Base-by-base conservation (phyloP, 768 basidiomycete genomes). In the Trametes sanguinea region DNA sequence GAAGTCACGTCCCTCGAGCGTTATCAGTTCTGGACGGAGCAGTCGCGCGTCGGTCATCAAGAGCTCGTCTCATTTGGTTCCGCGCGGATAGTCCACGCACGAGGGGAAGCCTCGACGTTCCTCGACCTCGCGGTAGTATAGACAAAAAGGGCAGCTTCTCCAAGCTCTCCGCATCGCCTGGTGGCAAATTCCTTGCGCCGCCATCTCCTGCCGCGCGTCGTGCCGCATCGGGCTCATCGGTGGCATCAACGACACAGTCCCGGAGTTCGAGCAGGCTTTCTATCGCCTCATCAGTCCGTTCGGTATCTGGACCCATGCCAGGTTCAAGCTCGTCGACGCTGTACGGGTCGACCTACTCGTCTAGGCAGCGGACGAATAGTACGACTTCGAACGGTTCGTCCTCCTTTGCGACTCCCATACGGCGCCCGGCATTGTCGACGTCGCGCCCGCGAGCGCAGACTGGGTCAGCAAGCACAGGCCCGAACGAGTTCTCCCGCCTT, bases 351-450 rank as follows among this genome's bases (percentile, higher is more conserved):
- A 94, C 92, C 7, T 91, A 86, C 72, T 82, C 92, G 35, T 94
- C 92, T n/a, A 84, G 92, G 33, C 92, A 94, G 68, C 83, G 92
- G 22, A 92, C 91, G 22, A 75, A 80, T 35, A 94, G 92, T 69
- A 72, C 88, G 51, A 74, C 79, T 0, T 78, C 80, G 10, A 81
- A 46, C 29, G 47, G 79, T 45, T 73, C 78, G 61, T 72, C 78
- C 11, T 72, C 47, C 1, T 45, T 64, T 22, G 54, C 57, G 2
- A 57, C 58, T 10, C 55, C 73, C 8, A 70, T 71, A 51, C 76
- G 77, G 35, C 68, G 72, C 48, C 54, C 62, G 40, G 68, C 74
- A 33, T 70, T 74, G 53, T 57, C 68, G 2, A 65, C 62, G 10
- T 59, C 69, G 10, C 75, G 76, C 17, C 74, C 78, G 37, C 79